Evolutionary conservation across 495 filamentous ascomycete species (phyloP).

Genomic region (Schizothecium vesticola): DNA sequence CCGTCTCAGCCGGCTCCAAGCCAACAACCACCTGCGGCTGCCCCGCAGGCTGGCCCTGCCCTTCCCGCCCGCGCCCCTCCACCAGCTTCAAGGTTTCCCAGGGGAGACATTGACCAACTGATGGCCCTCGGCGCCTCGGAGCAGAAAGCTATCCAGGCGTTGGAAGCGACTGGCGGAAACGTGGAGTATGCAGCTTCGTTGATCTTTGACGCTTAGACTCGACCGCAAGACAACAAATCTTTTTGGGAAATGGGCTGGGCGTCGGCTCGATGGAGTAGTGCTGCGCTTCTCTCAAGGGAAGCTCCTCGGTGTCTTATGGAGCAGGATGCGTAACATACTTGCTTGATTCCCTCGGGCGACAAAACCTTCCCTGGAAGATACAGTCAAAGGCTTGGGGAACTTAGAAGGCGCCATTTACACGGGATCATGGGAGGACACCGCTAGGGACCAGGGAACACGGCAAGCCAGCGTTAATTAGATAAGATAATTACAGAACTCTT

Average conservation of each 20-base stretch:
- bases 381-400: not conserved
- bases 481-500: not conserved
- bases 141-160: conserved; percentile 69
- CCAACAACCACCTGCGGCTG: conserved; percentile 7
- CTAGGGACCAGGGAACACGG: not conserved
- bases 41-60: conserved; percentile 20
- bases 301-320: not conserved
- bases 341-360: not conserved
- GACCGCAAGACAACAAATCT: not conserved
- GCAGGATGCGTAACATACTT: not conserved
- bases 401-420: conserved; percentile 6
- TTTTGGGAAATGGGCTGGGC: not conserved
- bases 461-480: not conserved
- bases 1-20: conserved; percentile 50
- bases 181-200: conserved; percentile 81
- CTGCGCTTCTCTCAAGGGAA: not conserved
- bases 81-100: conserved; percentile 42
- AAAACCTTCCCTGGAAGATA: not conserved
- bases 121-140: conserved; percentile 73
- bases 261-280: not conserved
- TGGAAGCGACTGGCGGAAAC: conserved; percentile 79
- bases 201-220: conserved; percentile 53
- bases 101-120: conserved; percentile 63
- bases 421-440: not conserved
- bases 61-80: conserved; percentile 28